A percentile compares a stretch with the other conserved stretches of the same genome.
These are phyloP conservation scores for Dicorynia guianensis DNA, from an alignment of 306 rosid genomes.

Conservation along the genomic window DNA sequence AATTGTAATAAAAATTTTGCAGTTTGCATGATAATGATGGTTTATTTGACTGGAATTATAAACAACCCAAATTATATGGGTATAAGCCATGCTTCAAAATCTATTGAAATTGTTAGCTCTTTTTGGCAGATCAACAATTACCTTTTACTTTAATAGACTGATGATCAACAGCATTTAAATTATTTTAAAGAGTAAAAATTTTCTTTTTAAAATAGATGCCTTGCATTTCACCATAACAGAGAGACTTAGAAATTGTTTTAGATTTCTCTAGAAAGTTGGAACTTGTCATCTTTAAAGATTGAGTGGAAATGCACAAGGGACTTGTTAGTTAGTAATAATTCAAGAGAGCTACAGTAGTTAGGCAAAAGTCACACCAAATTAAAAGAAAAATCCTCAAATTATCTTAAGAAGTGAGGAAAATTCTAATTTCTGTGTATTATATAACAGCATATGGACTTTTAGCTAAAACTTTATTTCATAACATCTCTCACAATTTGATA, in stretches of 20 bases:
- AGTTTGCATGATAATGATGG: no score
- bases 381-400: background rate
- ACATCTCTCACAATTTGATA: no score
- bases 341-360: background rate
- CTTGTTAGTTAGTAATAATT: background rate
- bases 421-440: slow-evolving; percentile 23
- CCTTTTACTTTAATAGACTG: background rate
- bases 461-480: background rate
- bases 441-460: background rate
- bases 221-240: background rate
- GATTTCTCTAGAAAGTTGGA: background rate
- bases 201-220: background rate
- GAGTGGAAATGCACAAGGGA: background rate
- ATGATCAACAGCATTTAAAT: background rate
- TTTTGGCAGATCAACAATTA: background rate
- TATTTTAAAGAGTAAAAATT: background rate
- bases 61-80: background rate
- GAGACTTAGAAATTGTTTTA: background rate
- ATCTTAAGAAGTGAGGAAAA: background rate
- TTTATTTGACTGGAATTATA: background rate
- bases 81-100: background rate
- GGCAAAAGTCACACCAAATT: background rate
- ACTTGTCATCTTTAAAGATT: background rate
- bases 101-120: background rate
- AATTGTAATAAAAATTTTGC: background rate